A percentile compares a stretch with the other conserved stretches of the same genome.
Conservation (phyloP, 768 basidiomycete species). For the Suillus ampliporus region DNA sequence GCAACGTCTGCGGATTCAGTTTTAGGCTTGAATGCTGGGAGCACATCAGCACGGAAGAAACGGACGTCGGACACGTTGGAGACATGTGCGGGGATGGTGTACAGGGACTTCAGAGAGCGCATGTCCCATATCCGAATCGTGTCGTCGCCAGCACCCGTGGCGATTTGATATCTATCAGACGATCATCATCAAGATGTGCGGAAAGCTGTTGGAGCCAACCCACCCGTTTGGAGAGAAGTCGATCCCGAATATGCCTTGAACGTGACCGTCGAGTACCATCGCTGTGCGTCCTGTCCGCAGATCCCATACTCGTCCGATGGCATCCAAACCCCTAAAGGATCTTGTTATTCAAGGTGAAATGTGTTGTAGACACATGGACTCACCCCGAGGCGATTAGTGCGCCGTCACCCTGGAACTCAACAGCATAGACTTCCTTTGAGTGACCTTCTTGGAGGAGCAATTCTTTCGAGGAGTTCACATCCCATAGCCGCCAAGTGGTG, state of each 20-base stretch:
- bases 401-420: constrained; percentile 97
- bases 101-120: constrained; percentile 88
- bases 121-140: constrained; percentile 99
- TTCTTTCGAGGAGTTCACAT: constrained; percentile 81
- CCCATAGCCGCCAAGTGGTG: constrained; percentile 98
- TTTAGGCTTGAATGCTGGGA: constrained; percentile 46
- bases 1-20: constrained; percentile 48
- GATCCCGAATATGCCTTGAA: constrained; percentile 88
- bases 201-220: constrained; percentile 30
- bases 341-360: not conserved
- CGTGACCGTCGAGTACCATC: constrained; percentile 98
- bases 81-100: constrained; percentile 95
- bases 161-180: constrained; percentile 85
- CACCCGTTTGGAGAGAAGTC: constrained; percentile 97
- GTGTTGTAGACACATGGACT: constrained; percentile 27
- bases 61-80: constrained; percentile 95
- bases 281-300: constrained; percentile 92
- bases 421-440: constrained; percentile 92
- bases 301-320: constrained; percentile 98
- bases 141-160: constrained; percentile 96
- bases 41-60: constrained; percentile 81
- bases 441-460: constrained; percentile 94
- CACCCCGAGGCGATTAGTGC: constrained; percentile 93
- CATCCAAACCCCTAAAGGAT: constrained; percentile 82
- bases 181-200: not conserved